A percentile compares a stretch with the other conserved stretches of the same genome.
These are phyloP conservation scores for Limonomyces culmigenus DNA, from an alignment of 1,284 basidiomycete species.

Conservation along the genomic window DNA sequence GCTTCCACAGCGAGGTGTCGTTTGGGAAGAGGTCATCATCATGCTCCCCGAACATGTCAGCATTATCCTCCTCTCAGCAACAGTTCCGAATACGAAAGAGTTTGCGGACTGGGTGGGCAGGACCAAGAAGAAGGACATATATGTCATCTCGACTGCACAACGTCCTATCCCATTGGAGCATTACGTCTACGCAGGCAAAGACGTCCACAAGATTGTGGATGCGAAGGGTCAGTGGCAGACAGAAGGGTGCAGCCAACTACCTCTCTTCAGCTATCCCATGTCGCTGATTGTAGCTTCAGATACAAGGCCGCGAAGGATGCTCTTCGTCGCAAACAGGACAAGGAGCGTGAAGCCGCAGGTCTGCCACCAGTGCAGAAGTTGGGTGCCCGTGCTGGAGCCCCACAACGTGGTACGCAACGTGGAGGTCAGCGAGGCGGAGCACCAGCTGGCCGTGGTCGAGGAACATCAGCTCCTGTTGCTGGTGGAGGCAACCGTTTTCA, in stretches of 20 bases:
- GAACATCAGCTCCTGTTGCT: conserved; percentile 20
- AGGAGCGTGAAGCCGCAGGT: conserved; percentile 89
- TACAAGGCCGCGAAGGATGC: conserved; percentile 86
- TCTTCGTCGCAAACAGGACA: conserved; percentile 87
- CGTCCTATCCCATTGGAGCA: conserved; percentile 96
- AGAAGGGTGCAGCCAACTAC: conserved; percentile 41
- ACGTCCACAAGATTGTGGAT: conserved; percentile 88
- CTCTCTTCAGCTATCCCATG: conserved; percentile 1
- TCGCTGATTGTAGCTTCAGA: conserved; percentile 21
- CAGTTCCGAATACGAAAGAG: conserved; percentile 95
- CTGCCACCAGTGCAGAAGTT: conserved; percentile 66
- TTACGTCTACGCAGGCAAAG: conserved; percentile 86
- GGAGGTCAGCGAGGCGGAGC: conserved; percentile 33
- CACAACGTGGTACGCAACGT: conserved; percentile 36
- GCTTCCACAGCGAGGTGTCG: conserved; percentile 71
- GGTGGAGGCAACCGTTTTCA: conserved; percentile 45
- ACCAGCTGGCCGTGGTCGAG: conserved; percentile 26
- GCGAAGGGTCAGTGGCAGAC: conserved; percentile 63
- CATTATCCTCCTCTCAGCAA: conserved; percentile 93
- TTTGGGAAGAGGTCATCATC: conserved; percentile 99
- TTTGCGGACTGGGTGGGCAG: conserved; percentile 99
- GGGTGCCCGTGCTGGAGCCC: conserved; percentile 61
- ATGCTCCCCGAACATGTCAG: conserved; percentile 96
- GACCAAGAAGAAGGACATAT: conserved; percentile 99
- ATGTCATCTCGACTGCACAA: conserved; percentile 95